Evolutionary conservation across 2,329 filamentous ascomycete genomes (phyloP), one percentile per base, ranked within the genome.

Genomic region (Colletotrichum sp.): DNA sequence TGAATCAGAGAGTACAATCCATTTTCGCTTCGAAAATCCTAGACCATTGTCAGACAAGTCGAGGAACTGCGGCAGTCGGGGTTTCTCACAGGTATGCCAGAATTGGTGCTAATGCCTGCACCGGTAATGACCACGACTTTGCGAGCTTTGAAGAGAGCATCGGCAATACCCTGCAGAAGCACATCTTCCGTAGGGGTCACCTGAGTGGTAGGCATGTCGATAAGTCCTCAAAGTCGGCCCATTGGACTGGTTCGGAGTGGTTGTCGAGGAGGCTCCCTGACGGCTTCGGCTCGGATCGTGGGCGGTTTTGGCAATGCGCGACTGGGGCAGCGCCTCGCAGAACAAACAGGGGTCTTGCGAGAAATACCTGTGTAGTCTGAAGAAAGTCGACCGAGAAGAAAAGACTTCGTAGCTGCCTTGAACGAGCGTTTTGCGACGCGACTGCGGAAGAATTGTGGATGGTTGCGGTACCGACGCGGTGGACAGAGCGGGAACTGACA

Each of bases 81-180:
- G 57, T 15, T 10, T 82, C 89, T 81, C 87, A 95, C 93, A 67
- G 93, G 93, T 81, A 95, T 95, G 71, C 94, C 94, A 77, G 92
- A 94, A 82, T 94, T 95, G 67, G 94, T 95, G 81, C 92, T 94
- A 81, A 95, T 95, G 69, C 93, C 93, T 65, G 93, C 93, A 66
- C 94, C 93, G 1, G 94, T 95, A 36, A 95, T 88, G 24, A 95
- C 91, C 10, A 95, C 89, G n/a, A 94, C 89, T 82, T 94, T 95
- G 77, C 89, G 90, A 13, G 93, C 90, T 82, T 92, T 93, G 78
- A 90, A 89, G 60, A 95, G 85, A 5, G 88, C 84, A 80, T 94
- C 90, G 80, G 94, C 93, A 78, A 95, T 91, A 36, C 90, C 85
- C 79, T 93, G 92, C n/a, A 95, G 87, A 68, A 88, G 85, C 77